Base-by-base conservation (phyloP, 768 basidiomycete genomes). In the Amanita phalloides region DNA sequence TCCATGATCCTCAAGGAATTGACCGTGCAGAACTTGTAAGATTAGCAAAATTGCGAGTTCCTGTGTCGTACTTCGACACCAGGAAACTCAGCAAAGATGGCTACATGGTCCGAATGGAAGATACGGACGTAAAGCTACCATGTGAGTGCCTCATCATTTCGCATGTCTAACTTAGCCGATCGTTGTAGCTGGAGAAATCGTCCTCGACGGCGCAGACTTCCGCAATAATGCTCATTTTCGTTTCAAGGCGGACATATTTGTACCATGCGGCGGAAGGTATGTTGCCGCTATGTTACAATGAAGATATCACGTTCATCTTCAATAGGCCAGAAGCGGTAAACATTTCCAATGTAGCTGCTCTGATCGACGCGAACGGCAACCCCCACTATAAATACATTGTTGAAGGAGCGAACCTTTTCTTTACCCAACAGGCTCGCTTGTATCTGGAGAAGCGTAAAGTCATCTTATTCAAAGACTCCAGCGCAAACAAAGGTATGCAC, bases 371-470 rank as follows among this genome's bases (percentile, higher is more conserved):
- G 2, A 96, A 99, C 56, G 95, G 94, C 60, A 95, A 96, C 64
- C 86, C 92, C 6, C 86, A 95, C 73, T 98, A 91, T 85, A 97
- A 96, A 71, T 94, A 91, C 65, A 79, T 96, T 59, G 86, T 95
- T 45, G 92, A 95, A 67, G 95, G 95, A 53, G 96, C 95, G 55
- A 98, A 99, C 69, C 68, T 99, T 57, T 98, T 98, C 81, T 75
- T 97, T 63, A 91, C 93, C 1, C 96, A 97, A 61, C 90, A 95
- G 69, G 93, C 95, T 6, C 86, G 96, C 47, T 71, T 98, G 17
- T 82, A 78, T 64, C 78, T 99, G 54, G 96, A 99, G 76, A 96
- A 90, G 73, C 84, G 90, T 66, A 95, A 91, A 62, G 85, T 95
- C 54, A 65, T 91, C 38, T 66, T 96, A 38, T 95, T 93, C 81